These are phyloP conservation scores for Clonostachys solani DNA, from an alignment of 2,329 filamentous ascomycete species.

Conservation along the genomic window DNA sequence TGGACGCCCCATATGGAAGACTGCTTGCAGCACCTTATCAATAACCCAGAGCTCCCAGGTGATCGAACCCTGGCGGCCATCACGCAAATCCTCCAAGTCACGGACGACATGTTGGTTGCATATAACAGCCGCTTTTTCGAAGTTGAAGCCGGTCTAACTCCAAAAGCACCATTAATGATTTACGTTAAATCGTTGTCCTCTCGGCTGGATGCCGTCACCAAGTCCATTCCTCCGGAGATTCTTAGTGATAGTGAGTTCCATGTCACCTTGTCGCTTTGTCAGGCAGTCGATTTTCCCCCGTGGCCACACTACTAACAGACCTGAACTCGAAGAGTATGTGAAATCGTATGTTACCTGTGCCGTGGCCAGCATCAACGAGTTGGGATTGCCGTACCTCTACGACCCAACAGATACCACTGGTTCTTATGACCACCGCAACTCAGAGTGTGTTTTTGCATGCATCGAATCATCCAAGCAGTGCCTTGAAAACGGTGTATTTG, in stretches of 20 bases:
- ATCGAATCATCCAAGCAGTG: slow-evolving; percentile 8
- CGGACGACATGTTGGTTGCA: slow-evolving; percentile 22
- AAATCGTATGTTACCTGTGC: slow-evolving; percentile 23
- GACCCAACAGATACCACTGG: slow-evolving; percentile 7
- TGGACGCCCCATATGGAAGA: slow-evolving; percentile 60
- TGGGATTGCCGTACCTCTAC: slow-evolving; percentile 8
- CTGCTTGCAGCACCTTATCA: slow-evolving; percentile 39
- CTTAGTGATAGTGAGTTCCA: no score
- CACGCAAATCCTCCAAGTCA: slow-evolving; percentile 28
- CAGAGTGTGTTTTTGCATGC: slow-evolving; percentile 19
- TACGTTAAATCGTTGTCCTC: slow-evolving; percentile 7
- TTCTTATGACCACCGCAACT: slow-evolving; percentile 7
- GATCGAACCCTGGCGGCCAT: slow-evolving; percentile 41
- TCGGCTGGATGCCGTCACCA: no score
- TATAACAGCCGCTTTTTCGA: slow-evolving; percentile 8
- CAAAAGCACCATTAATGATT: slow-evolving; percentile 10
- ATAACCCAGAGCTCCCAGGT: slow-evolving; percentile 36
- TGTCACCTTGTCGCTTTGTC: not conserved
- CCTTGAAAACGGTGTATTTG: no score
- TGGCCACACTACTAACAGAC: slow-evolving; percentile 17
- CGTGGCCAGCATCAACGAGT: slow-evolving; percentile 30
- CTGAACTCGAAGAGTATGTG: slow-evolving; percentile 5
- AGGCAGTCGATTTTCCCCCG: not conserved
- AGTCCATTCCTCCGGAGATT: no score
- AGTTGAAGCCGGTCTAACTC: not conserved